phyloP scores from a whole-genome alignment of 257 asterid genomes.

The Penstemon newberryi region DNA sequence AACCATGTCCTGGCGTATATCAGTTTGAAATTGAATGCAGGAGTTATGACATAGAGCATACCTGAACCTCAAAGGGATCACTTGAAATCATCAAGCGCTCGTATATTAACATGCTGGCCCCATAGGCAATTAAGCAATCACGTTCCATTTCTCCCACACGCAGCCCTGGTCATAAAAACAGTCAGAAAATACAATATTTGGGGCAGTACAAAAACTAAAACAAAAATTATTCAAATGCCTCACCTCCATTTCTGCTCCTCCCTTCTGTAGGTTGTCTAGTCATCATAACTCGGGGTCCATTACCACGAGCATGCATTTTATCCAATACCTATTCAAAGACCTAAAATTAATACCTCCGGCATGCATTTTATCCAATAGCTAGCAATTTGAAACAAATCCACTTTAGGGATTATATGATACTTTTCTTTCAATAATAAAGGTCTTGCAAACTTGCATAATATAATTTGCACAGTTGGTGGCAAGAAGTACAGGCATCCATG shows the following conservation, averaged over 20 bases:
- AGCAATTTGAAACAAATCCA: not conserved
- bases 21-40: not conserved
- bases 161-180: conserved; percentile 53
- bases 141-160: conserved; percentile 99
- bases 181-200: conserved; percentile 21
- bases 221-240: conserved; percentile 15
- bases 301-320: conserved; percentile 98
- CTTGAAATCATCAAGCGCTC: conserved; percentile 94
- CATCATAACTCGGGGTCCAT: conserved; percentile 83
- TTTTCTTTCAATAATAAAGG: not conserved
- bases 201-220: not conserved
- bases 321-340: conserved; percentile 66
- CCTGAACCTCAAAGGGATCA: conserved; percentile 97
- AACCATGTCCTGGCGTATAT: not conserved
- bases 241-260: conserved; percentile 88
- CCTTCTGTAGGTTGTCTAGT: conserved; percentile 99
- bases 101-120: conserved; percentile 88
- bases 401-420: not conserved
- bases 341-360: no score
- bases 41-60: conserved; percentile 30
- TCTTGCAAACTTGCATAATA: conserved; percentile 13
- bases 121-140: conserved; percentile 96
- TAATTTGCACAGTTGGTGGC: conserved; percentile 8
- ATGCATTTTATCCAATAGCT: no score
- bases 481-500: not conserved